Evolutionary conservation across 2,329 filamentous ascomycete genomes (phyloP), one percentile per base, ranked within the genome.

Genomic region (Hymenoscyphus repandus): DNA sequence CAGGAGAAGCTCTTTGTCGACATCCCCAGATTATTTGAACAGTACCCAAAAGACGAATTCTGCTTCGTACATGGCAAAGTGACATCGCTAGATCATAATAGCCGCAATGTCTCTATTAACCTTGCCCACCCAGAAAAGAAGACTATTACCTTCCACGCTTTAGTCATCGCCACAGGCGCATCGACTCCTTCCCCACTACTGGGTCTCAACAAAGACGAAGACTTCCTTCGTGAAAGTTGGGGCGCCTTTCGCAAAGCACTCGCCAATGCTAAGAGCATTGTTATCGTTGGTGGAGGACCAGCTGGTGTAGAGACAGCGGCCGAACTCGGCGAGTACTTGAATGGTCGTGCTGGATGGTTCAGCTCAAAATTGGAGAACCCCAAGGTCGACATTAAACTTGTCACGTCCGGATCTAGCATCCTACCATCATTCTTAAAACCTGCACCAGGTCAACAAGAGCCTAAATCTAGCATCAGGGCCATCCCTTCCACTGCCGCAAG

Each of bases 271-370:
- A 73, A 70, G 22, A 68, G 45, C 9, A 74, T 78, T 34, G 59
- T 77, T 6, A 68, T 78, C 34, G 64, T 64, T 2, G 72, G 72
- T 30, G 72, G 70, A n/a, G 72, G 72, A 1, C 69, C 72, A 6
- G 61, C 69, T 1, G 72, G 73, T 3, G 60, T 77, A 13, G 75
- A 77, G 54, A 68, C 67, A 1, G 74, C 75, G 0, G 75, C 75
- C 13, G 74, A 78, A 52, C 63, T 78, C 0, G 78, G 74, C 27
- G 73, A 78, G 54, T 67, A 71, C 56, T 66, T 79, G 13, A 80
- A 80, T 51, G 73, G 75, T 1, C 66, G 65, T 1, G 61, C 70
- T 0, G 68, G 72, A 4, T 68, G 62, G 62, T 68, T 74, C 52
- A 60, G 45, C 38, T 65, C 64, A 2, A 66, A 58, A 17, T 50